A percentile compares a stretch with the other conserved stretches of the same genome.
Evolutionary conservation across 2,329 filamentous ascomycete species (phyloP).

Genomic region (Aspergillus tamarii): DNA sequence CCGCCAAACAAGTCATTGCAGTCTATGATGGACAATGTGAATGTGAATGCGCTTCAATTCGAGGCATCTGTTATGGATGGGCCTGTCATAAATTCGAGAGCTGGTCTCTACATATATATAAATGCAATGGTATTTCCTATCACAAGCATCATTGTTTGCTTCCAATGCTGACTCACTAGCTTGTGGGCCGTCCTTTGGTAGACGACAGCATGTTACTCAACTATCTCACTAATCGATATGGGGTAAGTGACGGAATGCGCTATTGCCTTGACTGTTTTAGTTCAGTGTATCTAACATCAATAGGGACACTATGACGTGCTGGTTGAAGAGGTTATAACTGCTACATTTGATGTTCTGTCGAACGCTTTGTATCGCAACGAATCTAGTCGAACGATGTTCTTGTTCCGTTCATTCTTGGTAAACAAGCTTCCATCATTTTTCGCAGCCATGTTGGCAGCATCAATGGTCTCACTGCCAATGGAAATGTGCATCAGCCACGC

Average conservation of each 20-base stretch:
- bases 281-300: slow-evolving; percentile 8
- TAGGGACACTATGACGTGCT: slow-evolving; percentile 77
- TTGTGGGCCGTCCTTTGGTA: slow-evolving; percentile 78
- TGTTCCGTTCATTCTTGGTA: slow-evolving; percentile 84
- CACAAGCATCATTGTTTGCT: not conserved
- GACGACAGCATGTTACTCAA: slow-evolving; percentile 79
- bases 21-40: slow-evolving; percentile 45
- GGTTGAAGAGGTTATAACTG: slow-evolving; percentile 80
- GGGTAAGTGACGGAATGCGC: slow-evolving; percentile 53
- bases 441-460: slow-evolving; percentile 58
- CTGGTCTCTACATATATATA: slow-evolving; percentile 82
- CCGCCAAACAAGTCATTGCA: slow-evolving; percentile 46
- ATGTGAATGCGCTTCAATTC: slow-evolving; percentile 55
- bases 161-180: slow-evolving; percentile 55
- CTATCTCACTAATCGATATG: slow-evolving; percentile 83
- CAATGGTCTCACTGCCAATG: slow-evolving; percentile 62
- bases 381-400: slow-evolving; percentile 62
- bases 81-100: slow-evolving; percentile 73
- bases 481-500: slow-evolving; percentile 70
- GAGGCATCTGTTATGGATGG: slow-evolving; percentile 64
- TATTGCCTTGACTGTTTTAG: not conserved
- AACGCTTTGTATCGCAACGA: slow-evolving; percentile 79
- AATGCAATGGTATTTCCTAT: slow-evolving; percentile 69
- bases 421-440: slow-evolving; percentile 69
- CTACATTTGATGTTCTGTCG: slow-evolving; percentile 85